Conservation (phyloP, 2,329 filamentous ascomycete genomes). For the Cladosporium sp. region DNA sequence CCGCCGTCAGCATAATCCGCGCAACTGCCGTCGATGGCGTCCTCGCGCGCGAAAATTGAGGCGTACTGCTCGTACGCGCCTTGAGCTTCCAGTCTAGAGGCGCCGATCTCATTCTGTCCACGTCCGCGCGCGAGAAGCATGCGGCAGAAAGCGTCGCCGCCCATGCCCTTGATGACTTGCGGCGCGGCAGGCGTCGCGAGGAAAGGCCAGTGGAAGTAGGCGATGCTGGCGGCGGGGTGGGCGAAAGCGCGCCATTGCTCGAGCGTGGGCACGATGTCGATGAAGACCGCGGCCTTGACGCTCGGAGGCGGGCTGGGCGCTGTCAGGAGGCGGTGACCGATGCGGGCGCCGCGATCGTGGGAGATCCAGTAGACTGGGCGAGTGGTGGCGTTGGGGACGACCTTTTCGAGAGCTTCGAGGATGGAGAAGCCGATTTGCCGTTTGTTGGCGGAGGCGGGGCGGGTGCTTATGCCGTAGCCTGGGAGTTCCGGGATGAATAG, state of each 20-base stretch:
- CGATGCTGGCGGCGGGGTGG: slow-evolving; percentile 38
- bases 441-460: slow-evolving; percentile 41
- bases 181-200: slow-evolving; percentile 50
- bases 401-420: slow-evolving; percentile 40
- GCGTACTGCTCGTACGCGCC: slow-evolving; percentile 48
- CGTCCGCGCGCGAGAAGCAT: slow-evolving; percentile 36
- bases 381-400: slow-evolving; percentile 32
- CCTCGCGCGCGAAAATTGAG: slow-evolving; percentile 44
- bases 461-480: slow-evolving; percentile 48
- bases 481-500: slow-evolving; percentile 51
- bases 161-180: slow-evolving; percentile 45
- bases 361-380: slow-evolving; percentile 48
- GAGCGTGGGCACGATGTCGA: slow-evolving; percentile 53
- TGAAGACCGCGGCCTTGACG: slow-evolving; percentile 43
- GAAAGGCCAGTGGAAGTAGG: slow-evolving; percentile 55
- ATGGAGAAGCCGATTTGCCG: slow-evolving; percentile 45
- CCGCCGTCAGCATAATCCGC: slow-evolving; percentile 52
- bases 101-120: slow-evolving; percentile 33
- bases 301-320: slow-evolving; percentile 39
- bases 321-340: slow-evolving; percentile 52
- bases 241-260: slow-evolving; percentile 48
- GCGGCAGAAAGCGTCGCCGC: slow-evolving; percentile 43
- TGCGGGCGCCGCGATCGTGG: slow-evolving; percentile 53
- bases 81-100: slow-evolving; percentile 34
- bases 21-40: slow-evolving; percentile 46